These are phyloP conservation scores for Mimosa bimucronata DNA, from an alignment of 306 rosid species.

Conservation along the genomic window DNA sequence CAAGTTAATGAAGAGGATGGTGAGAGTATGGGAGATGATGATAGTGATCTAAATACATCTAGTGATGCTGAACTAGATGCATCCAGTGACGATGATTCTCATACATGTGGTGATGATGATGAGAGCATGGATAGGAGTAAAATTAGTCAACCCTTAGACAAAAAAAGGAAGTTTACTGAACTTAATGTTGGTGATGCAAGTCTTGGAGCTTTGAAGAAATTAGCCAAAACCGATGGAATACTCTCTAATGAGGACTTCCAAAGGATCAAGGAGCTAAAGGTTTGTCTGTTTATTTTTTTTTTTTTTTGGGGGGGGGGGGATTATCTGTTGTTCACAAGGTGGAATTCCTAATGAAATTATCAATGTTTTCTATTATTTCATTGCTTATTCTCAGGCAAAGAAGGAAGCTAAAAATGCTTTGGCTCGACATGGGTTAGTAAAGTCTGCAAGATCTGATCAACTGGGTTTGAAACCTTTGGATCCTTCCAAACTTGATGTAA, in stretches of 20 bases:
- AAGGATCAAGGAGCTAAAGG: constrained; percentile 79
- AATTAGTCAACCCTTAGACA: constrained; percentile 43
- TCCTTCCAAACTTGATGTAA: constrained; percentile 81
- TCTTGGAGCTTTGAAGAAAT: constrained; percentile 80
- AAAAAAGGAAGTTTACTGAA: constrained; percentile 69
- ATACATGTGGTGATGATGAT: constrained; percentile 37
- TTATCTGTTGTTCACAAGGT: constrained; percentile 23
- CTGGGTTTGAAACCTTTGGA: constrained; percentile 68
- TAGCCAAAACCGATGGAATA: constrained; percentile 55
- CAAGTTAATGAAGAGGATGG: constrained; percentile 38
- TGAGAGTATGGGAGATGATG: constrained; percentile 44
- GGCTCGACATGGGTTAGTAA: constrained; percentile 65
- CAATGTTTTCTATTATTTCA: constrained; percentile 28
- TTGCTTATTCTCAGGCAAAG: constrained; percentile 62
- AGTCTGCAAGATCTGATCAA: constrained; percentile 56
- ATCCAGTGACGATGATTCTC: constrained; percentile 26
- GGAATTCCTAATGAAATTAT: constrained; percentile 19
- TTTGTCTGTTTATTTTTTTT: constrained; percentile 37
- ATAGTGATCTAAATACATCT: constrained; percentile 5
- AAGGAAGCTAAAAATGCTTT: constrained; percentile 60
- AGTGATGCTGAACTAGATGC: background rate
- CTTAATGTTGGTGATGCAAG: constrained; percentile 73
- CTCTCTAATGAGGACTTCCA: constrained; percentile 89
- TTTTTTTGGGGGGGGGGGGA: too few species aligned
- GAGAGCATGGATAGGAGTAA: constrained; percentile 40